Evolutionary conservation across 129 eudicot genomes (phyloP), one percentile per base, ranked within the genome.

Genomic region (Glebionis coronaria): DNA sequence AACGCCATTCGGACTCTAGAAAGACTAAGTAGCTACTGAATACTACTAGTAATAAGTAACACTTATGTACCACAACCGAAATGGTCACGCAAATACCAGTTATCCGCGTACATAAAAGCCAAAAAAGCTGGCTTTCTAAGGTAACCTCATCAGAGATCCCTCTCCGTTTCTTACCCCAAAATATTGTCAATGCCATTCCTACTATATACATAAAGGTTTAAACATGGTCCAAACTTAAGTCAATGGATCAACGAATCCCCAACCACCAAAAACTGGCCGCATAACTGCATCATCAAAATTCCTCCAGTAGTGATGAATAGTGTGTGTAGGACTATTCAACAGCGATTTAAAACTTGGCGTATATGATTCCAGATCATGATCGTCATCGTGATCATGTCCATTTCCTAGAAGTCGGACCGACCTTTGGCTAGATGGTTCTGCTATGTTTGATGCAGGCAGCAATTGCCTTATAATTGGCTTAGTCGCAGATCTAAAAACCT

Each of bases 181-280:
- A 23, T 23, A 23, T n/a, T 23, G 25, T 23, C 25, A 23, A 23
- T 2, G 2, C 25, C 25, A 23, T 23, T 23, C 29, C 64, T n/a
- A 65, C 25, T 68, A 67, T 75, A 13, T 59, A 68, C 79, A 50
- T 23, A 23, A 23, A 23, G 25, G 25, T 23, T 23, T 23, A 49
- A 62, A 1, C 63, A 51, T 21, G 63, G 28, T 12, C 21, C 54
- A n/a, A 73, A 63, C 67, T 52, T 31, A 63, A 46, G 59, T 68
- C 27, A 75, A 59, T 75, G 74, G 0, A 67, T 68, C 35, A 60
- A 68, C 71, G 9, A 74, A 82, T 44, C 86, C 87, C 38, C 73
- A 46, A 29, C 97, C 97, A 0, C 97, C 95, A 40, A 90, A 90
- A 40, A 79, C 67, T 1, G 95, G 91, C 0, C 91, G 85, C 97